These are phyloP conservation scores for Poterioochromonas sp. DNA, from an alignment of 352 stramenopile species.

Conservation along the genomic window DNA sequence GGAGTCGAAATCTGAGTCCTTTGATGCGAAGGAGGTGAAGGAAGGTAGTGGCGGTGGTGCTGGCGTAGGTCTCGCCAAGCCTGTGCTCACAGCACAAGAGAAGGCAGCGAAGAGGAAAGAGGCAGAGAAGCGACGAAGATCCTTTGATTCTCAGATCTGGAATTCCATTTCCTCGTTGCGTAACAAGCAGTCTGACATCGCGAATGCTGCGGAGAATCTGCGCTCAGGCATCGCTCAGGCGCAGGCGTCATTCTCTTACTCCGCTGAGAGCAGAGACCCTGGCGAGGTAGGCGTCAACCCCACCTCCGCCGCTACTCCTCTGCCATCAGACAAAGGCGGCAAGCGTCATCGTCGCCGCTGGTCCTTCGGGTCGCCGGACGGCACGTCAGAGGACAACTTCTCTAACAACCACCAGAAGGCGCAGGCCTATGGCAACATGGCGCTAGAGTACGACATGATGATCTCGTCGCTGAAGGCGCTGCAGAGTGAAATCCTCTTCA, in stretches of 20 bases:
- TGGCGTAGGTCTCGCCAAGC: not conserved
- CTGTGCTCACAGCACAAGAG: not conserved
- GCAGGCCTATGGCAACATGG: conserved; percentile 16
- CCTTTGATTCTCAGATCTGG: conserved; percentile 16
- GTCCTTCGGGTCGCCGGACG: not conserved
- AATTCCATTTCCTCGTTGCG: not conserved
- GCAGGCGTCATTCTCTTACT: too few species aligned
- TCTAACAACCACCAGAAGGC: not conserved
- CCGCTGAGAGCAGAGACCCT: not conserved
- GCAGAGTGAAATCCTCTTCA: not conserved
- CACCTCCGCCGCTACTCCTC: too few species aligned
- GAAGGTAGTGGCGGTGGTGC: not conserved
- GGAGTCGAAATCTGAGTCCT: too few species aligned
- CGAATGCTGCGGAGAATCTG: not conserved
- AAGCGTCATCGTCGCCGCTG: too few species aligned
- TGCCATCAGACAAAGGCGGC: not conserved
- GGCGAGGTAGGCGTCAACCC: too few species aligned
- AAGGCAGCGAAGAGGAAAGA: not conserved
- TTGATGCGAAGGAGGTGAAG: not conserved
- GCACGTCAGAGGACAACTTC: too few species aligned
- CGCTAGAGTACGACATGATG: conserved; percentile 12
- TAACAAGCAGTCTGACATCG: not conserved
- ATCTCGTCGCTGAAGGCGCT: not conserved
- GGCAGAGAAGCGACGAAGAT: not conserved
- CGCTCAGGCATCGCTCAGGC: not conserved